These are phyloP conservation scores for Salix viminalis DNA, from an alignment of 345 rosid species.

Conservation along the genomic window DNA sequence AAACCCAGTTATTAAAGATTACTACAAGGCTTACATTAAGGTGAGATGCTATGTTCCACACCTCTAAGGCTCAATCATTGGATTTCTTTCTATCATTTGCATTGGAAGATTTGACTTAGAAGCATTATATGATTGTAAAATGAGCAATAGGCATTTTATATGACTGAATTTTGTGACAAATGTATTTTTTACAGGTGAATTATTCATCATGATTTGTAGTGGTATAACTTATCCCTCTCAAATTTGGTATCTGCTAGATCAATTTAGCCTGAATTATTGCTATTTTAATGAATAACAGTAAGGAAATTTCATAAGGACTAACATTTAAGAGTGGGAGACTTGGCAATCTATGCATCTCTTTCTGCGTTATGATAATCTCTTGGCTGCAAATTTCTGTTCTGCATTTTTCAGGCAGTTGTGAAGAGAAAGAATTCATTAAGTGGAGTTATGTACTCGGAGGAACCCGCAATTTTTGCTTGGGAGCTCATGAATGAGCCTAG, in stretches of 20 bases:
- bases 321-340: background rate
- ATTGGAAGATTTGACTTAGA: background rate
- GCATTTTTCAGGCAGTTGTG: slow-evolving; percentile 33
- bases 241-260: background rate
- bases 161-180: background rate
- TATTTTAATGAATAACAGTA: background rate
- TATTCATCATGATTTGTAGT: background rate
- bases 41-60: slow-evolving; percentile 9
- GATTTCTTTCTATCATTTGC: background rate
- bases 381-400: background rate
- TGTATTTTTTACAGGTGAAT: background rate
- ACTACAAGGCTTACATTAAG: slow-evolving; percentile 38
- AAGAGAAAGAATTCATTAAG: slow-evolving; percentile 41
- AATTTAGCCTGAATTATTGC: background rate
- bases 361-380: background rate
- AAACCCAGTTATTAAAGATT: slow-evolving; percentile 26
- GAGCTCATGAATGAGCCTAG: slow-evolving; percentile 58
- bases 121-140: background rate
- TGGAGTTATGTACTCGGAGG: slow-evolving; percentile 37
- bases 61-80: background rate
- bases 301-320: background rate
- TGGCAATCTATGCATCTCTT: background rate
- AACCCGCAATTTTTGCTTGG: slow-evolving; percentile 56
- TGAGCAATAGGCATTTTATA: background rate
- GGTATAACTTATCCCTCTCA: background rate